Base-by-base conservation (phyloP, 2,329 filamentous ascomycete genomes). In the Didymella pomorum region DNA sequence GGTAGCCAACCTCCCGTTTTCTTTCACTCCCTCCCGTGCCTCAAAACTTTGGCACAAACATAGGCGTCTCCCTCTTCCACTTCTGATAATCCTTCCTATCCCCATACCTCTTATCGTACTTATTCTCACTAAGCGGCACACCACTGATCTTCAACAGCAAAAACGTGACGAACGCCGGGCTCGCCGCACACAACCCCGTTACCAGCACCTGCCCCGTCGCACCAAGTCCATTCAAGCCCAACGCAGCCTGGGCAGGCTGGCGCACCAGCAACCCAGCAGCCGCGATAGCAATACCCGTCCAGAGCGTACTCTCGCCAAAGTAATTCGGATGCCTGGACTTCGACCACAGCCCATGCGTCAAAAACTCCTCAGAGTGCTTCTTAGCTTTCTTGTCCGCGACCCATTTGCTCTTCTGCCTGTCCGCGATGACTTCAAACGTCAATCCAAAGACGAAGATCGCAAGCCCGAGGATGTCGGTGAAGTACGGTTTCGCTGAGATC, bases 251-350 rank as follows among this genome's bases (percentile, higher is more conserved):
- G 1, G 84, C 84, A 0, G 84, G 81, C n/a, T 75, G 77, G 14
- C 79, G 79, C 1, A 83, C 74, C 47, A 91, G 76, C 1, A 86
- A 78, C 1, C 87, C 86, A 0, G 83, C 85, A 0, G 86, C 82
- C 0, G 81, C 76, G 5, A 85, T 83, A 0, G 88, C 87, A 57
- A 91, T 84, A 1, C 89, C 88, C 0, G 84, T 86, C 89, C 88
- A 91, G 29, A 91, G 78, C 11, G 86, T 88, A 26, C 81, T 82
- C 73, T 91, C 88, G n/a, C 88, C 89, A 71, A 91, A 89, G 78
- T 91, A 91, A 69, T 91, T 89, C 0, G 88, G 88, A 74, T 89
- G 86, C 60, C 86, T 78, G 46, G 81, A 84, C 69, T 83, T 82
- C 6, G 80, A 79, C 84, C 87, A 91, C 33, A 91, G 68, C 0